Evolutionary conservation across 331 rosid genomes (phyloP).

Genomic region (Rosa hybrid): DNA sequence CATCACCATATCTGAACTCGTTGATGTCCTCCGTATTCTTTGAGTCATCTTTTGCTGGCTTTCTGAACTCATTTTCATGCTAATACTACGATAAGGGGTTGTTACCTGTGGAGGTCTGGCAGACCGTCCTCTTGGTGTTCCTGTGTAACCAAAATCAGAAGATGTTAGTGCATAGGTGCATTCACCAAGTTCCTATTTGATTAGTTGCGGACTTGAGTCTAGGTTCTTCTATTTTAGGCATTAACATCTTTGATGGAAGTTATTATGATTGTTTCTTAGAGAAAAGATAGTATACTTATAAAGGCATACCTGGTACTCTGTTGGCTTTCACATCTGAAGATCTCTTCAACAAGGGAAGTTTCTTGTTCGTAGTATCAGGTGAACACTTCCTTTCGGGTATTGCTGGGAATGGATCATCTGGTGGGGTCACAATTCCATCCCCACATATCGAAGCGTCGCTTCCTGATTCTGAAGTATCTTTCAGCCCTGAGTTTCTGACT

Average conservation of each 20-base stretch:
- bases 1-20: conserved; percentile 39
- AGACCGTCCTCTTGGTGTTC: conserved; percentile 51
- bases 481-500: conserved; percentile 37
- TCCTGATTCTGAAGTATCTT: conserved; percentile 65
- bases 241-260: not conserved
- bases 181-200: not conserved
- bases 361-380: conserved; percentile 43
- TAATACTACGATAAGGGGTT: conserved; percentile 35
- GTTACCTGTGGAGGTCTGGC: conserved; percentile 65
- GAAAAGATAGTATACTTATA: not conserved
- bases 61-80: conserved; percentile 43
- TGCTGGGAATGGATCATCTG: conserved; percentile 59
- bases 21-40: conserved; percentile 49
- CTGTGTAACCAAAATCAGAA: conserved; percentile 30
- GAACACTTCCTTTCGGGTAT: conserved; percentile 49
- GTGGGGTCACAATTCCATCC: conserved; percentile 48
- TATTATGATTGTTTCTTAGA: not conserved
- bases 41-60: conserved; percentile 48
- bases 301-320: conserved; percentile 53
- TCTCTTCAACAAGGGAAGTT: conserved; percentile 36
- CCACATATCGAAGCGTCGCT: conserved; percentile 75
- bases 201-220: not conserved
- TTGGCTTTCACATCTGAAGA: conserved; percentile 42
- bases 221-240: not conserved
- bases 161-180: conserved; percentile 2